Conservation (phyloP, 2,329 filamentous ascomycete genomes). For the Arthroderma sp. region DNA sequence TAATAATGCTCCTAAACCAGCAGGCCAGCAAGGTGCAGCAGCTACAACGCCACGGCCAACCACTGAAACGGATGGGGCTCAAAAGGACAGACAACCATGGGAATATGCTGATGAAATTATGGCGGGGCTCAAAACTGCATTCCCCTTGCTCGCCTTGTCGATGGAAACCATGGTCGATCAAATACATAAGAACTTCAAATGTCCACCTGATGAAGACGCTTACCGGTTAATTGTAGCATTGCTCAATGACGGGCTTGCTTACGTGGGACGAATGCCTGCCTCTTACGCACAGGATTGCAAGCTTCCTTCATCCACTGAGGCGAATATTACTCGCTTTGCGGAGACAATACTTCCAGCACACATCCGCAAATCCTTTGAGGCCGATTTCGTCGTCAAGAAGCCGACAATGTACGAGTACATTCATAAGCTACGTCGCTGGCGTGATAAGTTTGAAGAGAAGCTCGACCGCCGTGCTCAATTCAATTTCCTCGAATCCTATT, state of each 20-base stretch:
- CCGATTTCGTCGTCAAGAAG: conserved; percentile 90
- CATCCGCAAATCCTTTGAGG: conserved; percentile 91
- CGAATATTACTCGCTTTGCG: conserved; percentile 91
- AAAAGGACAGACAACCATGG: conserved; percentile 57
- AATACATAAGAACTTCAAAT: conserved; percentile 98
- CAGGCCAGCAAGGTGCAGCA: background rate
- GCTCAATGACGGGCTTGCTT: conserved; percentile 86
- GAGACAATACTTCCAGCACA: conserved; percentile 90
- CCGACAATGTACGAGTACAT: conserved; percentile 99
- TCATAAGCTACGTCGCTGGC: conserved; percentile 87
- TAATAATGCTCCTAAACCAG: background rate
- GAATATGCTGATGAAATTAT: conserved; percentile 94
- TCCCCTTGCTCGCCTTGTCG: conserved; percentile 84
- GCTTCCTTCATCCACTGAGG: conserved; percentile 76
- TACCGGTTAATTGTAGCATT: conserved; percentile 95
- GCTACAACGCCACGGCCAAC: conserved; percentile 12
- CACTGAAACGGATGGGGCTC: conserved; percentile 16
- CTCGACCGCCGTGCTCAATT: conserved; percentile 68
- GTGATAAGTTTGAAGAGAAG: conserved; percentile 96
- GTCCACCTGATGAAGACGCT: conserved; percentile 92
- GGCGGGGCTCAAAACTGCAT: conserved; percentile 89
- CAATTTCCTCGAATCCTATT: conserved; percentile 70
- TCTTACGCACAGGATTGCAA: conserved; percentile 87
- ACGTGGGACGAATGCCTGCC: conserved; percentile 73
- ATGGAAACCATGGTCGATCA: conserved; percentile 99